These are phyloP conservation scores for Nicotiana tomentosiformis DNA, from an alignment of 257 asterid species.

Conservation along the genomic window DNA sequence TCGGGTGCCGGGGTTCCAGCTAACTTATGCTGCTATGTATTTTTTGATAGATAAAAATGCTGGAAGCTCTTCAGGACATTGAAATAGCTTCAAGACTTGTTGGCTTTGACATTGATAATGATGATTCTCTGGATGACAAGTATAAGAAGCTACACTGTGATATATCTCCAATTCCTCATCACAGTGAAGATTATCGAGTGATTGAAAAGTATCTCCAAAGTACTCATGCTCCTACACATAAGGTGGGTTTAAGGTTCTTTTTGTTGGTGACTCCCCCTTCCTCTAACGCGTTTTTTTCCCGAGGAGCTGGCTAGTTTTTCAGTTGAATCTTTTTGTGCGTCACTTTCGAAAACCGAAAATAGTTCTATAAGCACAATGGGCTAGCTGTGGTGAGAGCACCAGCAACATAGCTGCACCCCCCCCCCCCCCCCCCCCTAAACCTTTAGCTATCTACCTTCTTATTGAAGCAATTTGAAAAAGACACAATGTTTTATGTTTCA, in stretches of 20 bases:
- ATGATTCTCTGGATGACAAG: slow-evolving; percentile 74
- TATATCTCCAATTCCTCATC: slow-evolving; percentile 72
- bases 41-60: slow-evolving; percentile 80
- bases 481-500: background rate
- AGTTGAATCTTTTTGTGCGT: background rate
- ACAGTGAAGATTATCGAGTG: slow-evolving; percentile 69
- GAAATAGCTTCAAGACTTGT: slow-evolving; percentile 93
- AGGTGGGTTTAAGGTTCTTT: slow-evolving; percentile 38
- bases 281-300: background rate
- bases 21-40: background rate
- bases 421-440: background rate
- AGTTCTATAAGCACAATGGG: background rate
- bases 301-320: background rate
- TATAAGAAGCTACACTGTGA: slow-evolving; percentile 66
- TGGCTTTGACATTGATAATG: slow-evolving; percentile 65
- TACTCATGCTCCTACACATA: slow-evolving; percentile 98
- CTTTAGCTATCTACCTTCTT: background rate
- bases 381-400: background rate
- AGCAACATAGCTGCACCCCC: background rate
- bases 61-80: slow-evolving; percentile 98
- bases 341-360: background rate
- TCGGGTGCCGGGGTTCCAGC: background rate
- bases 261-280: background rate
- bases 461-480: background rate
- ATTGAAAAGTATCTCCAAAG: slow-evolving; percentile 77